Base-by-base conservation (phyloP, 1,139 yeast species). In the Diutina neorugosa region DNA sequence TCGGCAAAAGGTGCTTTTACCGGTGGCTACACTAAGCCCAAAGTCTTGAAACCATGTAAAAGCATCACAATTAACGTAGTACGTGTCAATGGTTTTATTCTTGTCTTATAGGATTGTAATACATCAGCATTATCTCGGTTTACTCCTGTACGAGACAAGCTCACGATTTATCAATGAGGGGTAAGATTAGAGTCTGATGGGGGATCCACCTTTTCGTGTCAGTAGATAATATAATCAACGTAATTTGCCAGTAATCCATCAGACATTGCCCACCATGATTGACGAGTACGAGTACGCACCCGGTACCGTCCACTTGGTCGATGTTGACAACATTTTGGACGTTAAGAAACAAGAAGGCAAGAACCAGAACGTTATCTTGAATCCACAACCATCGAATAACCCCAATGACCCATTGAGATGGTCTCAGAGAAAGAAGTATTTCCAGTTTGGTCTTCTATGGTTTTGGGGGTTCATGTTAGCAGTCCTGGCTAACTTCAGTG, bases 261-360 rank as follows among this genome's bases (percentile, higher is more conserved):
- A 31, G 12, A 14, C 14, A 31, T 8, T 1, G 37, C 37, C n/a
- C 14, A 31, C 14, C 14, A 48, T 37, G 51, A 37, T 21, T 19
- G 51, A 48, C 48, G 53, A 43, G 14, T 46, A 52, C 1, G 58
- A 54, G 8, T 25, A 55, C 20, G 72, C 81, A 43, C 88, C 88
- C 0, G 88, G 88, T 23, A 82, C 86, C 5, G 71, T 80, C 11
- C 82, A 79, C 55, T 68, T 82, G 51, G 77, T 82, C 16, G 86
- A 81, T 61, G 54, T 74, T 40, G 70, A 69, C 9, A 70, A 74
- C 2, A 57, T 57, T 4, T 65, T 75, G 52, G 57, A 67, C 34
- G 74, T 74, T 20, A 62, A 70, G 53, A 66, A 69, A 51, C 63
- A 63, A 42, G 57, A 43, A 2, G 59, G 58, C 11, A 46, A 49